Base-by-base conservation (phyloP, 768 basidiomycete genomes). In the Russula lepida region DNA sequence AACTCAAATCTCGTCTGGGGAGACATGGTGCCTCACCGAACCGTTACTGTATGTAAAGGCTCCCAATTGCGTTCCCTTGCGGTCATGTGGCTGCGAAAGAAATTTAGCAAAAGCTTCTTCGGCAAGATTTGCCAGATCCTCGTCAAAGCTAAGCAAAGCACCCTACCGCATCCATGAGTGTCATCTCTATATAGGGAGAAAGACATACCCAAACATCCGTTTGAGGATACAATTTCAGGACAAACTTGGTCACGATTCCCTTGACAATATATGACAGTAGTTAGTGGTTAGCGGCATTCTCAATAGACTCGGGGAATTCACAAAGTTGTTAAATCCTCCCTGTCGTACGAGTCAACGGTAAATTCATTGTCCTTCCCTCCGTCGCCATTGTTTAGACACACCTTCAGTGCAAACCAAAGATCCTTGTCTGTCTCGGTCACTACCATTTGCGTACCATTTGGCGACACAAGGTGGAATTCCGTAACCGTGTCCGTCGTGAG, bases 381-480 rank as follows among this genome's bases (percentile, higher is more conserved):
- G 19, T n/a, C 6, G 17, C 12, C 23, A 23, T 8, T 1, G 3
- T 1, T 25, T 25, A n/a, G 37, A 43, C 47, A 39, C 6, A 63
- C 62, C 50, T 33, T 57, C 39, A 63, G 62, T 5, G 50, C 62
- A 4, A 59, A 63, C 56, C 51, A 63, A 4, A 63, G 44, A 48
- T 69, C 63, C 39, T 62, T 53, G 37, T 63, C 58, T 9, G 47
- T 21, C 48, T 59, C 63, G 17, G 59, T 68, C 11, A 66, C 63
- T 5, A 23, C 32, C 17, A 25, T 56, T 2, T 68, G 51, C 3
- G 48, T 57, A 1, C 68, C 68, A 48, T 59, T 55, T 7, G 67
- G 67, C 8, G 59, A 37, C 5, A 69, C 67, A 13, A 69, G 55
- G 47, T 69, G 67, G 52, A 61, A 68, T 28, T 39, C 64, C 7